Evolutionary conservation across 352 stramenopile genomes (phyloP), one percentile per base, ranked within the genome.

Genomic region (Elongisporangium senticosum): DNA sequence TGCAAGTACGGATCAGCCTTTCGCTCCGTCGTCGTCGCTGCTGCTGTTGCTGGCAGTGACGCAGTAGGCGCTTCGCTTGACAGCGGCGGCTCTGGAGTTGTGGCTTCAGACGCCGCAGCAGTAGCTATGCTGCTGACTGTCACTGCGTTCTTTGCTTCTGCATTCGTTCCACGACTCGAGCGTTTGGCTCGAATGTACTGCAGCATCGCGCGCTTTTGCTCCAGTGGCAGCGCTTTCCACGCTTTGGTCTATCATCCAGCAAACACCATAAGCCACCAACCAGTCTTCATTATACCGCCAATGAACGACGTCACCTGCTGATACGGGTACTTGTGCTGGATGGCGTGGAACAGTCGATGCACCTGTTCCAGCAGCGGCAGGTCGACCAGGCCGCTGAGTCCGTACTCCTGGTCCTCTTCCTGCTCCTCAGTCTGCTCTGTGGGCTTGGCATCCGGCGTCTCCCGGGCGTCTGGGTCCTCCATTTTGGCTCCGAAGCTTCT

Each of bases 321-420:
- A 68, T 95, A 95, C 19, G 83, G 83, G 55, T 95, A 95, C 51
- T 83, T 70, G 51, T 74, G 65, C 65, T 92, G 74, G 53, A 95
- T 95, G 28, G 86, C 86, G 63, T 95, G 83, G 58, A 92, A 89
- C 7, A 95, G 67, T 0, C 86, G 77, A 62, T 95, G 86, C 49
- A 95, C 82, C 57, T 93, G 86, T 64, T 95, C 86, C 57, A 93
- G 63, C 51, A 95, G 74, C 43, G 86, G 86, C 26, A 95, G 71
- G 24, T 63, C 62, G 39, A 69, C 74, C 47, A 95, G 71, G 49
- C 80, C 80, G 23, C 75, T 61, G 19, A 95, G 78, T 4, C 83
- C 86, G 37, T 80, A 95, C 71, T 93, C 76, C 63, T 79, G 83
- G 49, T 75, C 64, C 55, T 71, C 66, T 33, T 62, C 67, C 33